Conservation (phyloP, 805 yeast genomes). For the Zygoascus biomembranicola region DNA sequence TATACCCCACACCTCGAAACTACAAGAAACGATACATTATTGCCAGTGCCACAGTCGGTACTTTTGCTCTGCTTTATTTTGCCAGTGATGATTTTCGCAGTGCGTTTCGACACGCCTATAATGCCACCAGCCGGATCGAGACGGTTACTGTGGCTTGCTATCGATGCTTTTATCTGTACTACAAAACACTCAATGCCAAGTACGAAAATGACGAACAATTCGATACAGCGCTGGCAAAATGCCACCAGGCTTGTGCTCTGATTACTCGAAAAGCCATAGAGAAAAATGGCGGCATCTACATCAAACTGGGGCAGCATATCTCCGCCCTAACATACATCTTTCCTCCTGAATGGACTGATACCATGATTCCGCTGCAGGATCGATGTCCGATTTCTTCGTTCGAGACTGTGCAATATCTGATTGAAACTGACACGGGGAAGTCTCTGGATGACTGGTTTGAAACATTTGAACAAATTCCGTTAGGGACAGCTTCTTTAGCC, state of each 20-base stretch:
- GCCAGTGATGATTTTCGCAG: conserved; percentile 18
- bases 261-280: conserved; percentile 75
- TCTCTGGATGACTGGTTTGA: conserved; percentile 54
- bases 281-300: conserved; percentile 84
- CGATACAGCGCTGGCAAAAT: conserved; percentile 44
- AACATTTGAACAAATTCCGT: conserved; percentile 62
- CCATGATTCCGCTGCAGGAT: conserved; percentile 90
- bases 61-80: conserved; percentile 13
- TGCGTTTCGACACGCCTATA: conserved; percentile 15
- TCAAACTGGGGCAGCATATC: conserved; percentile 91
- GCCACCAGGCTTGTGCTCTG: conserved; percentile 70
- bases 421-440: conserved; percentile 56
- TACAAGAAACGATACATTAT: neutral
- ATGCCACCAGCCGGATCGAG: conserved; percentile 22
- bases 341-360: conserved; percentile 90
- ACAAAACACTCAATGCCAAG: conserved; percentile 41
- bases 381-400: conserved; percentile 74
- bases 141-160: conserved; percentile 45
- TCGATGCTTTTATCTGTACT: conserved; percentile 66
- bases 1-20: too few species aligned
- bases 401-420: conserved; percentile 61
- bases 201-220: conserved; percentile 42
- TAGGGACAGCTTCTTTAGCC: conserved; percentile 94
- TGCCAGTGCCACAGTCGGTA: neutral
- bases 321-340: conserved; percentile 85